A percentile compares a stretch with the other conserved stretches of the same genome.
These are phyloP conservation scores for Heliosperma pusillum DNA, from an alignment of 148 eudicot genomes.

Conservation along the genomic window DNA sequence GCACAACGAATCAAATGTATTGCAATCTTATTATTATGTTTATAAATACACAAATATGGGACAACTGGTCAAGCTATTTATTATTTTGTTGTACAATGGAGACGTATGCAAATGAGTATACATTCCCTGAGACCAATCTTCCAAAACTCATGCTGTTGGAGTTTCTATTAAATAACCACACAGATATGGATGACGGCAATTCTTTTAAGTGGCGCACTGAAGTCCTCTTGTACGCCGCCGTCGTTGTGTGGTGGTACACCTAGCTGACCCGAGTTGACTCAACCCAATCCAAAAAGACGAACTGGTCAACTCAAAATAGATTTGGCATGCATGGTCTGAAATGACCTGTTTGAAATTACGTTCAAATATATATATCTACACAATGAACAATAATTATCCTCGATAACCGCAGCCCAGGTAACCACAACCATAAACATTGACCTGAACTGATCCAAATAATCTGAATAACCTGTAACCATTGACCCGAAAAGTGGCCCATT, in stretches of 20 bases:
- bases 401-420: not conserved
- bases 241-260: not conserved
- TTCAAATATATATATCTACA: not conserved
- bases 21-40: not conserved
- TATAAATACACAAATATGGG: not conserved
- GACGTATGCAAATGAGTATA: not conserved
- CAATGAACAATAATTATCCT: not conserved
- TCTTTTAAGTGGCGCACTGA: not conserved
- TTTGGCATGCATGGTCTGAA: not conserved
- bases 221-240: not conserved
- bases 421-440: not conserved
- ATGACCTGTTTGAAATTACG: not conserved
- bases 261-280: not conserved
- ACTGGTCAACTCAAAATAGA: too few species aligned
- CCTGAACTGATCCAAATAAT: not conserved
- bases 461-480: not conserved
- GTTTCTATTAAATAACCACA: not conserved
- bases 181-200: not conserved
- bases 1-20: not conserved
- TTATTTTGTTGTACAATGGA: not conserved
- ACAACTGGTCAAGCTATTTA: not conserved
- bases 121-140: not conserved
- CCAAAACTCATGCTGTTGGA: not conserved
- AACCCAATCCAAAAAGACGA: not conserved
- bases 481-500: not conserved